These are phyloP conservation scores for Trichoderma parareesei DNA, from an alignment of 495 filamentous ascomycete genomes.

Conservation along the genomic window DNA sequence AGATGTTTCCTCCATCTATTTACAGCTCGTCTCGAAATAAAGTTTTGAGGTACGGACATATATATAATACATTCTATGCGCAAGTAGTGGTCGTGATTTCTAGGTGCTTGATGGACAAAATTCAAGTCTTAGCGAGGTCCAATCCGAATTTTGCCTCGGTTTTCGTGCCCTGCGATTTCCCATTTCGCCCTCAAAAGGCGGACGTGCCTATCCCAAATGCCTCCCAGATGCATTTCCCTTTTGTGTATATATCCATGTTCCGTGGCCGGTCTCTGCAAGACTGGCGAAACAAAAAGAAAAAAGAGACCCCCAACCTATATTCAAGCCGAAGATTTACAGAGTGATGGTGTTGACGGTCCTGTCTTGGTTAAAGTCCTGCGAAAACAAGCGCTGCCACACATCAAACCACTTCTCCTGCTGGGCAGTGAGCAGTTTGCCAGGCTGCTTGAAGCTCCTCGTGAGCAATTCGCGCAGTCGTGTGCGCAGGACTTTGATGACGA, in stretches of 20 bases:
- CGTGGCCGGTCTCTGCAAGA: not conserved
- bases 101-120: not conserved
- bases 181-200: not conserved
- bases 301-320: not conserved
- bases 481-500: constrained; percentile 73
- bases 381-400: constrained; percentile 51
- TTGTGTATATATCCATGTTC: not conserved
- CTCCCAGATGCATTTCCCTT: not conserved
- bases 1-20: too few relatives aligned
- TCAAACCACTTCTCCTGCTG: constrained; percentile 69
- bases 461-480: constrained; percentile 60
- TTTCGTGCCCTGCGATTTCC: not conserved
- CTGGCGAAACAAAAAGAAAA: not conserved
- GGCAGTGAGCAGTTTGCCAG: constrained; percentile 59
- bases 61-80: too few relatives aligned
- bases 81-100: not conserved
- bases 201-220: not conserved
- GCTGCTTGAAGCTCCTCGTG: constrained; percentile 58
- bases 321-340: not conserved
- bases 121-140: not conserved
- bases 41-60: too few relatives aligned
- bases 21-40: too few relatives aligned
- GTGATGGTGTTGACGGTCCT: not conserved
- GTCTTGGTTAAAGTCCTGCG: constrained; percentile 21
- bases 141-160: not conserved